Evolutionary conservation across 139 green algal species (phyloP).

Genomic region (Haematococcus lacustris): DNA sequence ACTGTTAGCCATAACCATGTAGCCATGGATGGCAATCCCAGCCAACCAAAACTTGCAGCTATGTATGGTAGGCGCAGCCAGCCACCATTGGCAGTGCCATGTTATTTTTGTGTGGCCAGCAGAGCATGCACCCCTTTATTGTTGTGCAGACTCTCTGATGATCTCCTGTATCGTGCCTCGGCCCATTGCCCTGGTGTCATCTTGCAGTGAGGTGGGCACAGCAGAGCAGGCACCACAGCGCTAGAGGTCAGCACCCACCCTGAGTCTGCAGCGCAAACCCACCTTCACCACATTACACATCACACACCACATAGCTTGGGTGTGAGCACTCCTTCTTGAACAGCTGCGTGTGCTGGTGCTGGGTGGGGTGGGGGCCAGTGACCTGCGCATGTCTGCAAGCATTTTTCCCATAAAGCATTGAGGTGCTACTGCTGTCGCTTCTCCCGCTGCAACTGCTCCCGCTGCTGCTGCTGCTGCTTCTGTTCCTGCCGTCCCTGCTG

Average conservation of each 20-base stretch:
- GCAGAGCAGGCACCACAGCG: background rate
- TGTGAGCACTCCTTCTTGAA: background rate
- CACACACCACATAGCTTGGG: background rate
- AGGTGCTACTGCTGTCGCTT: conserved; percentile 1
- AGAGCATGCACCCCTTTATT: too few relatives aligned
- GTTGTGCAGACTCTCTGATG: conserved; percentile 63
- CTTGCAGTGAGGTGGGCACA: conserved; percentile 25
- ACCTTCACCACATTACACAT: background rate
- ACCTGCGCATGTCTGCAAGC: background rate
- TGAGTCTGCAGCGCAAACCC: background rate
- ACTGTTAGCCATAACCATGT: too few relatives aligned
- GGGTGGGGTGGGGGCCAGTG: background rate
- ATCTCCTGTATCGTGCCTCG: conserved; percentile 76
- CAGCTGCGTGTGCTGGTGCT: background rate
- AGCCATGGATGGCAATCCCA: too few relatives aligned
- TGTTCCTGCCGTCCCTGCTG: background rate
- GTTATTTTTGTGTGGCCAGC: too few relatives aligned
- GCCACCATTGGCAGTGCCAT: too few relatives aligned
- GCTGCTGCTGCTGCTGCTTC: conserved; percentile 1
- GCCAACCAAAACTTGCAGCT: too few relatives aligned
- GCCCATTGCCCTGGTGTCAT: conserved; percentile 80
- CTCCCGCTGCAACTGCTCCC: background rate
- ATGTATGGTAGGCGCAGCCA: too few relatives aligned
- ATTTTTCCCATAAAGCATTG: background rate
- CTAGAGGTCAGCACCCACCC: background rate